Evolutionary conservation across 83 land plant genomes (phyloP).

Genomic region (Thuja plicata): DNA sequence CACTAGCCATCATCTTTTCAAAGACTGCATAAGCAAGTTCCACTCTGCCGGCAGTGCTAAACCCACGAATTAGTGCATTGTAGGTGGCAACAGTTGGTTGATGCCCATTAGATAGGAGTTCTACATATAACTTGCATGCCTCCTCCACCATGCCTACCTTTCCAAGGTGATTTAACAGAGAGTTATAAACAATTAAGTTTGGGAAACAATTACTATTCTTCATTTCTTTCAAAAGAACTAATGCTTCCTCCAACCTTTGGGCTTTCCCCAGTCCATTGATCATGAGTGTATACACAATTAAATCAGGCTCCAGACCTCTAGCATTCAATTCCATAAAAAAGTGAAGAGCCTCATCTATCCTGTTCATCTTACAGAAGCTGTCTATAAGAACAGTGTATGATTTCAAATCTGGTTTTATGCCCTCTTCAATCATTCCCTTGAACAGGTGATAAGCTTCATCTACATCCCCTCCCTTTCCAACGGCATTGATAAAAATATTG

Average conservation of each 20-base stretch:
- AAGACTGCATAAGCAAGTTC: constrained; percentile 66
- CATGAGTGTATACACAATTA: constrained; percentile 63
- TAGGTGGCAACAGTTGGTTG: constrained; percentile 59
- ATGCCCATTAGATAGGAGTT: constrained; percentile 46
- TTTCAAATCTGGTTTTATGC: constrained; percentile 63
- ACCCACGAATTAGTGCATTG: constrained; percentile 61
- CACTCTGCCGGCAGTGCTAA: constrained; percentile 36
- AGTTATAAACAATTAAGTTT: constrained; percentile 66
- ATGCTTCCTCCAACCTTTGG: constrained; percentile 60
- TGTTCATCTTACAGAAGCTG: constrained; percentile 47
- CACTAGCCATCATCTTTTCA: constrained; percentile 55
- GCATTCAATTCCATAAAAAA: constrained; percentile 61
- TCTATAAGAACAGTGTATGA: constrained; percentile 66
- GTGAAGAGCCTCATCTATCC: constrained; percentile 56
- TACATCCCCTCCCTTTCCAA: constrained; percentile 52
- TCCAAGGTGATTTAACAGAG: constrained; percentile 64
- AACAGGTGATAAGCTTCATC: constrained; percentile 43
- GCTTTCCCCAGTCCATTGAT: constrained; percentile 70
- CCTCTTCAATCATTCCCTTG: constrained; percentile 50
- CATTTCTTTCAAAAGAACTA: constrained; percentile 68
- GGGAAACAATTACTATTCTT: constrained; percentile 48
- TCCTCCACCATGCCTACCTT: constrained; percentile 63
- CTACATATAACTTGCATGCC: constrained; percentile 53
- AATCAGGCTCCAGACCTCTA: constrained; percentile 57
- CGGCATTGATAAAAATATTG: constrained; percentile 67